Conservation (phyloP, 2,329 filamentous ascomycete species). For the Metarhizium robertsii region DNA sequence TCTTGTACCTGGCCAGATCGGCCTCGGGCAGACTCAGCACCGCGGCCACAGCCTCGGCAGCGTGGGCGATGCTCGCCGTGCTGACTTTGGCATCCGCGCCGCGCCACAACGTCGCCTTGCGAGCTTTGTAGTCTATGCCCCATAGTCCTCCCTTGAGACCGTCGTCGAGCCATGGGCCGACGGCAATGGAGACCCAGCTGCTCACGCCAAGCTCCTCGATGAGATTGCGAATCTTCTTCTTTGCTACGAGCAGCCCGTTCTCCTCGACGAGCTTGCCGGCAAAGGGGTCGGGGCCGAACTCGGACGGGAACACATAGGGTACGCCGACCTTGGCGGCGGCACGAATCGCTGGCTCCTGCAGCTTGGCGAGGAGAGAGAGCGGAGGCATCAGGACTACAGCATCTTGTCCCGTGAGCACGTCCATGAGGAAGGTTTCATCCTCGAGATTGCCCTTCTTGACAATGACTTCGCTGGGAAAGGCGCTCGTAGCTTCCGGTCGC, state of each 20-base stretch:
- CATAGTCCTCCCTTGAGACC: slow-evolving; percentile 17
- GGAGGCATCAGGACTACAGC: slow-evolving; percentile 19
- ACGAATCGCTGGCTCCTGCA: slow-evolving; percentile 18
- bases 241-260: slow-evolving; percentile 13
- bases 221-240: slow-evolving; percentile 16
- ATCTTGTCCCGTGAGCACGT: slow-evolving; percentile 22
- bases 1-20: slow-evolving; percentile 17
- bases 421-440: slow-evolving; percentile 22
- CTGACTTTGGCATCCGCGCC: slow-evolving; percentile 19
- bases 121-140: slow-evolving; percentile 21
- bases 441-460: slow-evolving; percentile 37
- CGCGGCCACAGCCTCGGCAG: slow-evolving; percentile 24
- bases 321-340: slow-evolving; percentile 23
- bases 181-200: slow-evolving; percentile 22
- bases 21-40: slow-evolving; percentile 23
- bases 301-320: slow-evolving; percentile 20
- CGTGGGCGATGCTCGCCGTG: slow-evolving; percentile 19
- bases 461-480: slow-evolving; percentile 28
- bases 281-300: slow-evolving; percentile 20
- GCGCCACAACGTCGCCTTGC: slow-evolving; percentile 20
- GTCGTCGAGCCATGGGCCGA: slow-evolving; percentile 25
- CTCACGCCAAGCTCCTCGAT: slow-evolving; percentile 20
- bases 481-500: slow-evolving; percentile 30
- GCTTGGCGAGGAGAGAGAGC: slow-evolving; percentile 7
- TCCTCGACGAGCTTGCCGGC: slow-evolving; percentile 15